phyloP scores from a whole-genome alignment of 139 green algal species.

The Ulvella scutata region DNA sequence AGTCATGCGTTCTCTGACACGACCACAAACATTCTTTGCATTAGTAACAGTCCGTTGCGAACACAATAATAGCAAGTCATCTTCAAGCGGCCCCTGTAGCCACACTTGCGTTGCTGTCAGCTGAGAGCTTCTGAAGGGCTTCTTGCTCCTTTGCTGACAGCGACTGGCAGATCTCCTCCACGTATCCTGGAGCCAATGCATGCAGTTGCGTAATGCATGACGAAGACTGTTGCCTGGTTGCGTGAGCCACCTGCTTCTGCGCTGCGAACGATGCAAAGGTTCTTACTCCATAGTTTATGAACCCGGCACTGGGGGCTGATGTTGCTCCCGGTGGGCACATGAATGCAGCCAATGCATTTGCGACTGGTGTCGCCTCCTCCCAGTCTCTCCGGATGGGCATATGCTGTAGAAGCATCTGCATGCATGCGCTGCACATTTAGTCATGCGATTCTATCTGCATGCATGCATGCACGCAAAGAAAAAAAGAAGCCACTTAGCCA shows the following conservation, averaged over 20 bases:
- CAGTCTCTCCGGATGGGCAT: not conserved
- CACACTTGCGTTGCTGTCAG: no score
- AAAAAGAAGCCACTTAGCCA: not conserved
- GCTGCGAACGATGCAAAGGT: not conserved
- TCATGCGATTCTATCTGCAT: not conserved
- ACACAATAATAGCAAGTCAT: no score
- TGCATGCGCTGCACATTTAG: not conserved
- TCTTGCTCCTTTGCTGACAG: not conserved
- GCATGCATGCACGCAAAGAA: not conserved
- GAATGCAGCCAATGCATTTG: not conserved
- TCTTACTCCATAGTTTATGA: not conserved
- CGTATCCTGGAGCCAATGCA: not conserved
- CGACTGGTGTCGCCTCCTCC: not conserved
- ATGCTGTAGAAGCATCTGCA: not conserved
- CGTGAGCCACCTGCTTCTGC: not conserved
- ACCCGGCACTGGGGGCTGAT: not conserved
- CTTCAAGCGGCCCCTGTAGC: no score
- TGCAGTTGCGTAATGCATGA: not conserved
- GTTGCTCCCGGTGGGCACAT: not conserved
- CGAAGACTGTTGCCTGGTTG: not conserved
- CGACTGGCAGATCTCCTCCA: not conserved
- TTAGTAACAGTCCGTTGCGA: no score
- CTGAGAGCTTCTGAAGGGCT: not conserved
- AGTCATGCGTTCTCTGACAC: no score
- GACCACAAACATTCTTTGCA: no score